Evolutionary conservation across 108 stramenopile genomes (phyloP).

Genomic region (Licmophora abbreviata): DNA sequence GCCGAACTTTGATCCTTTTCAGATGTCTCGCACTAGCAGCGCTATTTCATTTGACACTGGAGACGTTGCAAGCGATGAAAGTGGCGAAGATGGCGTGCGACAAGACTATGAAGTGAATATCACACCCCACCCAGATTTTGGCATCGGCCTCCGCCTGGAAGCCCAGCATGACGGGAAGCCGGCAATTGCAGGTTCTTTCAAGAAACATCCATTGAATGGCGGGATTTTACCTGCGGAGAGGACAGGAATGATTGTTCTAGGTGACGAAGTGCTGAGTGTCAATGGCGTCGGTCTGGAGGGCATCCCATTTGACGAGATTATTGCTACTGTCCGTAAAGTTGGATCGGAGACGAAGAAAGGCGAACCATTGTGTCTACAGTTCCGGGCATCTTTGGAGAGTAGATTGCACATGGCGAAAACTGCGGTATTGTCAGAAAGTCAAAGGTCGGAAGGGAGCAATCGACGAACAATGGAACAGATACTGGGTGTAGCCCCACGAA

Average conservation of each 20-base stretch:
- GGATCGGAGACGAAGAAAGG: conserved; percentile 47
- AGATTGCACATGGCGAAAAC: conserved; percentile 27
- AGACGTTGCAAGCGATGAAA: conserved; percentile 10
- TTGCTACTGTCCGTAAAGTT: conserved; percentile 64
- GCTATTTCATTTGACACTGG: conserved; percentile 12
- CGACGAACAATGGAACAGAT: conserved; percentile 13
- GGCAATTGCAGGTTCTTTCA: conserved; percentile 80
- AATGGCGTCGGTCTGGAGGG: conserved; percentile 67
- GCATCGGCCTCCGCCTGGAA: conserved; percentile 74
- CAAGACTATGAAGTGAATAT: conserved; percentile 63
- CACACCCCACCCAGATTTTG: conserved; percentile 79
- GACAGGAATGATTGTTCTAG: conserved; percentile 56
- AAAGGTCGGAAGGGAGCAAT: conserved; percentile 11
- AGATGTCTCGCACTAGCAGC: conserved; percentile 12
- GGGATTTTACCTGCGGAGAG: conserved; percentile 81
- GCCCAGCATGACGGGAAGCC: conserved; percentile 64
- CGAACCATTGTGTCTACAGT: conserved; percentile 47
- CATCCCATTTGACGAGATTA: conserved; percentile 69
- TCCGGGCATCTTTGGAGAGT: conserved; percentile 28
- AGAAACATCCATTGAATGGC: conserved; percentile 75
- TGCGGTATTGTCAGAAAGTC: conserved; percentile 16
- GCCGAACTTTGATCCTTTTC: conserved; percentile 67
- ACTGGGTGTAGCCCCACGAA: not conserved
- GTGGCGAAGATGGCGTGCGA: conserved; percentile 12
- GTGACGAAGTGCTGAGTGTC: conserved; percentile 73